Conservation (phyloP, 441 rosid genomes). For the Eruca vesicaria region DNA sequence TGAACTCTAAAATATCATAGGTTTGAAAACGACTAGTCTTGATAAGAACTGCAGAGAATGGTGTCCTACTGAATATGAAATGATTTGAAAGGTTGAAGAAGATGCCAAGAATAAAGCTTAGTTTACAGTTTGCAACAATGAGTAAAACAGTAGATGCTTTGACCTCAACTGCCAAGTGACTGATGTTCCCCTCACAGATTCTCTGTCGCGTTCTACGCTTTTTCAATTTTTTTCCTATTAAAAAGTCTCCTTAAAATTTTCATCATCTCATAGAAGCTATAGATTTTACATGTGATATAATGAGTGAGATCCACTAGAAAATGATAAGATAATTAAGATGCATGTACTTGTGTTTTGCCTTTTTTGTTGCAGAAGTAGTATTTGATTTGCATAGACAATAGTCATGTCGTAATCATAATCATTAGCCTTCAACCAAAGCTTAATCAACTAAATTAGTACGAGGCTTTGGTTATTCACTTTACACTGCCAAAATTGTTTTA, state of each 20-base stretch:
- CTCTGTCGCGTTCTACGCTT: slow-evolving; percentile 10
- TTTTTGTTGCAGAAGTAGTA: neutral
- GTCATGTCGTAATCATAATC: slow-evolving; percentile 8
- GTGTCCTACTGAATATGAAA: slow-evolving; percentile 27
- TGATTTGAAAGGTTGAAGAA: slow-evolving; percentile 21
- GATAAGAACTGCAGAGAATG: slow-evolving; percentile 4
- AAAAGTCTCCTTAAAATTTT: neutral
- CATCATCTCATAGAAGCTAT: neutral
- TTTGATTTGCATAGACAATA: neutral
- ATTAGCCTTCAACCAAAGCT: slow-evolving; percentile 8
- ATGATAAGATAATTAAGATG: neutral
- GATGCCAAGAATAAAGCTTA: slow-evolving; percentile 32
- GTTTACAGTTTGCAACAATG: slow-evolving; percentile 16
- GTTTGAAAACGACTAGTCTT: slow-evolving; percentile 24
- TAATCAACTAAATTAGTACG: slow-evolving; percentile 16
- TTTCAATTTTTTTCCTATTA: neutral
- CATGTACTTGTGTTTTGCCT: neutral
- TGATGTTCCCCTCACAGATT: slow-evolving; percentile 23
- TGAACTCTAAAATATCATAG: neutral
- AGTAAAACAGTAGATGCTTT: slow-evolving; percentile 31
- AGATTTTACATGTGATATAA: neutral
- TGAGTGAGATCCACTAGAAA: neutral
- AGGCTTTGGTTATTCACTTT: slow-evolving; percentile 13
- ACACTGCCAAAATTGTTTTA: slow-evolving; percentile 23
- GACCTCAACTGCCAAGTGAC: slow-evolving; percentile 19